These are phyloP conservation scores for Pleurotus sapidus DNA, from an alignment of 768 basidiomycete genomes.

Conservation along the genomic window DNA sequence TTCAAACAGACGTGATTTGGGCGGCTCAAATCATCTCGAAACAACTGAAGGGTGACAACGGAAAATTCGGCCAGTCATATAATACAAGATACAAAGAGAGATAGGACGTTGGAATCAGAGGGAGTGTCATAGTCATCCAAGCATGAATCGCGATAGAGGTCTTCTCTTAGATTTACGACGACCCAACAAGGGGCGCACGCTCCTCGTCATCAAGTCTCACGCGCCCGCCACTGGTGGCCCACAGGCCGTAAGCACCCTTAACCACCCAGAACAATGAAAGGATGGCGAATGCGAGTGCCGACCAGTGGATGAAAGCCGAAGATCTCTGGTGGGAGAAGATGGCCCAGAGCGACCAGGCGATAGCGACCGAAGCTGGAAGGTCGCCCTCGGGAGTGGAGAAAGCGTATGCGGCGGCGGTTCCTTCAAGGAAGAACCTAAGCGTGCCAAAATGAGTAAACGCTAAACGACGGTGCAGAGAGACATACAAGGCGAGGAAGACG, in stretches of 20 bases:
- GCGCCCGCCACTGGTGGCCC: constrained; percentile 37
- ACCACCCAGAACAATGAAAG: constrained; percentile 81
- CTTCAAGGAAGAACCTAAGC: constrained; percentile 84
- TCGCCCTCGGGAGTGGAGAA: constrained; percentile 91
- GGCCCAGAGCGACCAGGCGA: constrained; percentile 91
- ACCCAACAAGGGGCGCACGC: constrained; percentile 74
- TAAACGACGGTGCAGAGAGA: constrained; percentile 10
- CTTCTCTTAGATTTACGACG: neutral
- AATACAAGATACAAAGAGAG: neutral
- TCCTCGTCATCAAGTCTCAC: constrained; percentile 83
- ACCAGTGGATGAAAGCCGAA: constrained; percentile 86
- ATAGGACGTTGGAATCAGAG: neutral
- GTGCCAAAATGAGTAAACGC: neutral
- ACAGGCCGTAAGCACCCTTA: constrained; percentile 66
- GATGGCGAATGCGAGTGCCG: constrained; percentile 80
- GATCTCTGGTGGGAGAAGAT: constrained; percentile 77
- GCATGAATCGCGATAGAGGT: too few species aligned
- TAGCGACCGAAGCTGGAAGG: constrained; percentile 86
- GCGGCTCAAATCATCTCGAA: too few species aligned
- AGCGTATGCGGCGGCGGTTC: constrained; percentile 90
- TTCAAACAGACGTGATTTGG: too few species aligned
- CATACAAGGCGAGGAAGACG: constrained; percentile 87
- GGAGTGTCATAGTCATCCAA: neutral
- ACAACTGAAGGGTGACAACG: neutral
- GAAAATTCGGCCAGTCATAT: neutral